Evolutionary conservation across 257 asterid genomes (phyloP), one percentile per base, ranked within the genome.

Genomic region (Cordia subcordata): DNA sequence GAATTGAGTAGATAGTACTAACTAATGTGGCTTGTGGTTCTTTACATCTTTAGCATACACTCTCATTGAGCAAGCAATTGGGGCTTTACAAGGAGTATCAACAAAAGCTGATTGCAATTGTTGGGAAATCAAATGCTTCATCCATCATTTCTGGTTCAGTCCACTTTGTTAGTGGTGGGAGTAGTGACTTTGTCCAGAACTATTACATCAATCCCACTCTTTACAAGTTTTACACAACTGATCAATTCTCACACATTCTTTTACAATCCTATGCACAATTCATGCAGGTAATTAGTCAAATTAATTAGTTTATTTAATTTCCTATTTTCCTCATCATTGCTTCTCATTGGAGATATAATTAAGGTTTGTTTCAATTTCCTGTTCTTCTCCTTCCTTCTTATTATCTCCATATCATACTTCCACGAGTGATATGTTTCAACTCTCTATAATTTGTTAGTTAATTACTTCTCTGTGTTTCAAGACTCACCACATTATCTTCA

Each of bases 131-230:
- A 15, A 90, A 90, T 75, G 86, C 94, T 58, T 72, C 97, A 44
- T 75, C 95, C 16, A 75, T 85, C 57, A 72, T 83, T 51, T 79
- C 82, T 54, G 94, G 86, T 8, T 87, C 97, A 1, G 70, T 86
- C 65, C 82, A 90, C 65, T 77, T 90, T 44, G 58, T 86, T 13
- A 90, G 95, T 64, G 67, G 82, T 19, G 95, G 97, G 22, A 86
- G 92, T 79, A 84, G 97, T 71, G 97, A 90, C 67, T 90, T 90
- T 81, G 81, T 82, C 40, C 97, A 90, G 67, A 86, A 86, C 61
- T 90, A 90, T 71, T 86, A 84, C 49, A 62, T 82, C 61, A 84
- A 82, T 68, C 95, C 95, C 61, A 79, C 84, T 16, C 73, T 90
- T 13, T 82, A 82, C 77, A 49, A 82, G 67, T 71, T 74, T 70